Evolutionary conservation across 345 rosid species (phyloP).

Genomic region (Murraya paniculata): DNA sequence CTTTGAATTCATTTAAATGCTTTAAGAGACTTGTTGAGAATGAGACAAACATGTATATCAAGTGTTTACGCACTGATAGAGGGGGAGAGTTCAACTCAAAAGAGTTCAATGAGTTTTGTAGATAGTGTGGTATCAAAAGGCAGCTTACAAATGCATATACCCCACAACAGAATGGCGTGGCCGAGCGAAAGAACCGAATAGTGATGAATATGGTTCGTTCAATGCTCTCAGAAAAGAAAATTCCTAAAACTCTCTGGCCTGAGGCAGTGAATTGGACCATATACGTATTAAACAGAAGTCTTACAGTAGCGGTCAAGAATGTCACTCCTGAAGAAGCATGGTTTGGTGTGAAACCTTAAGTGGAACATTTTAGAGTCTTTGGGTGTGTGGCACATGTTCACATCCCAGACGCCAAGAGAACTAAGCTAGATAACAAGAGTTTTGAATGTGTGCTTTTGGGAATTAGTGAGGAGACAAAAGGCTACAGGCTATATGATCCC

Average conservation of each 20-base stretch:
- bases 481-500: not conserved
- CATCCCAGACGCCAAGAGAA: not conserved
- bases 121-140: not conserved
- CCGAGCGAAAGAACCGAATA: not conserved
- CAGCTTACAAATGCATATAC: not conserved
- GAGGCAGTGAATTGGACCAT: not conserved
- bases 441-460: not conserved
- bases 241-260: not conserved
- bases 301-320: not conserved
- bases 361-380: not conserved
- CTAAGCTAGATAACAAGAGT: not conserved
- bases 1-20: not conserved
- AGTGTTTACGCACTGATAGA: not conserved
- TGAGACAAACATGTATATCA: not conserved
- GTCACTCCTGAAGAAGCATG: not conserved
- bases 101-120: not conserved
- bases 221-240: not conserved
- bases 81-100: not conserved
- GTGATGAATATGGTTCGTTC: not conserved
- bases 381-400: not conserved
- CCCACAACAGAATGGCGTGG: not conserved
- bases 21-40: not conserved
- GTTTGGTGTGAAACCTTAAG: not conserved
- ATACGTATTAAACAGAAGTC: not conserved
- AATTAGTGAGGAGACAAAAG: not conserved